Evolutionary conservation across 1,139 yeast species (phyloP), one percentile per base, ranked within the genome.

Genomic region (Suhomyces yuchorum): DNA sequence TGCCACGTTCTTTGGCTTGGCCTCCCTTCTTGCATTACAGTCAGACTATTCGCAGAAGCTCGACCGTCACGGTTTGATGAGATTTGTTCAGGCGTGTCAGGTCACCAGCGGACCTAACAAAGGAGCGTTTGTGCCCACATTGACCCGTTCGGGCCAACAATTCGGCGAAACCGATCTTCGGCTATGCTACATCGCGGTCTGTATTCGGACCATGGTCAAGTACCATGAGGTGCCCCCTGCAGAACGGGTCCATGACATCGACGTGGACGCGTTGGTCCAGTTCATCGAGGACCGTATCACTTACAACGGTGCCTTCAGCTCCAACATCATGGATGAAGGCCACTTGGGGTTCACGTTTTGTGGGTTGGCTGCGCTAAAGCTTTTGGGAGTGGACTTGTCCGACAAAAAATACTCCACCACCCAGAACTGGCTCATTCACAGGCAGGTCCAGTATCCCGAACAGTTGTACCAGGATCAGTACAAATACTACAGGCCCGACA

Each of bases 271-370:
- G 3, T 62, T 85, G 35, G 59, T 62, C 7, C 50, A 54, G 0
- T 84, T 74, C 59, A 68, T 90, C 0, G 39, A 62, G n/a, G 54
- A 63, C 0, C 68, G 82, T 35, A 64, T 75, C 33, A 72, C 76
- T 36, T 75, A 67, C 53, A 84, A 80, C 58, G 98, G 98, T 1
- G 98, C 97, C 0, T 70, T 76, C 47, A 64, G 75, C 28, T 66
- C 73, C 11, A 42, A 55, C 5, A 51, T 53, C 2, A 48, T 54
- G 36, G 74, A 79, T 19, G 99, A 93, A 65, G 76, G 95, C 1
- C 98, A 93, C 66, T 82, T 92, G 8, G 99, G 99, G 0, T 77
- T 87, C 53, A 87, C 96, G 0, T 93, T 83, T 60, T 92, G 98
- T 67, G 97, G 90, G 0, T 59, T 93, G 36, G 88, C 89, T 0